Base-by-base conservation (phyloP, 2,329 filamentous ascomycete genomes). In the Colletotrichum theobromicola region DNA sequence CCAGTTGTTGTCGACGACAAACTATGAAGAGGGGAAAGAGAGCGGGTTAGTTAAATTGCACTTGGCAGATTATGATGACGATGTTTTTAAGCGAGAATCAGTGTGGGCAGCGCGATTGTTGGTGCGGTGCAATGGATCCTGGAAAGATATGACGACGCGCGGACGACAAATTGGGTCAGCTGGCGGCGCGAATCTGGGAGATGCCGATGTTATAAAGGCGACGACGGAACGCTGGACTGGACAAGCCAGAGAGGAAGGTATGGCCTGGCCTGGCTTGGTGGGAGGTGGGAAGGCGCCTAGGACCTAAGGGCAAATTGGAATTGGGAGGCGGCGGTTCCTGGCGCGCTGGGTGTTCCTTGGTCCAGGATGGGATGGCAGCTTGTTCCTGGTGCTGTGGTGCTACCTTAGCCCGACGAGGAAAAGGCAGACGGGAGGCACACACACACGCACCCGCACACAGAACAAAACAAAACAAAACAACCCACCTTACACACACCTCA, bases 1-100 rank as follows among this genome's bases (percentile, higher is more conserved):
- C 97, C 97, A 99, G 79, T 90, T 91, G 79, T 94, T 95, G 90
- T 99, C 95, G 78, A 98, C 96, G 80, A 99, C 94, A 84, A 98
- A 99, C 96, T 98, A 83, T 70, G 80, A 50, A 67, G 35, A 58
- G 70, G 53, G 76, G 70, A 79, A 74, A 70, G 61, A 67, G 69
- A 62, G 63, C 46, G 61, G 67, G 74, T 76, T 62, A 74, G 71
- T 67, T 67, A 74, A 70, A 63, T 67, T 64, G 64, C 42, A 32
- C 60, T 53, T 15, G 62, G 42, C 55, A 42, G 26, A 28, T 67
- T 30, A 61, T 32, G 30, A 69, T 69, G 72, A 74, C 42, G 60
- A 65, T 69, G 50, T 70, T 67, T 61, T 75, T 65, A 67, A 74
- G 65, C 65, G 65, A 76, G 67, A 67, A 74, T 70, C 61, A 64